Evolutionary conservation across 129 eudicot species (phyloP), one percentile per base, ranked within the genome.

Genomic region (Flaveria ramosissima): DNA sequence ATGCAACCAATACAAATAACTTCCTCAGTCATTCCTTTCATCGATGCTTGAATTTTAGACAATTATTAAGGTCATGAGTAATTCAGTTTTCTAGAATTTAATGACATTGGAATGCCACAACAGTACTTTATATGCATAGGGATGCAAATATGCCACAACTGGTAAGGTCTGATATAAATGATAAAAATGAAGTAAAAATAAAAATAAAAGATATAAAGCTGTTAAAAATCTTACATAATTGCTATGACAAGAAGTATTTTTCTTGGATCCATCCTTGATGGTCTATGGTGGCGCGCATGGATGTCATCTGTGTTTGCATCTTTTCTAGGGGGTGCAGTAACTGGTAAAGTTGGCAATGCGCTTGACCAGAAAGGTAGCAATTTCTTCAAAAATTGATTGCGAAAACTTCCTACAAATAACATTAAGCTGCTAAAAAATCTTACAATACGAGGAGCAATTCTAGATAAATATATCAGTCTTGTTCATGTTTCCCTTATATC

Each of bases 281-380:
- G 80, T 69, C 79, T 95, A 21, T 85, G 92, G 67, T 90, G 95
- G 73, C 90, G 85, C 7, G 68, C 43, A 66, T 92, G 97, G 70
- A 23, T 43, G 62, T 95, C 95, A 57, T 89, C 95, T 55, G 77
- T 84, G 83, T 92, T 87, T 62, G 76, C 80, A 63, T 90, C 98
- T 79, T 93, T 93, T 56, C 88, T 80, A 36, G 91, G 87, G 2
- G 97, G 99, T 30, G 96, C 92, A 50, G 89, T 95, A 45, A 95
- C 97, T 10, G 99, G 99, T 81, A 95, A 71, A 69, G 90, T 91
- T 56, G 99, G 99, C 59, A 95, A 86, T 50, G 97, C 81, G 79
- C 92, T 91, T 36, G 99, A 95, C 99, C 99, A 95, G 72, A 95
- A 95, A 41, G 99, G 99, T 36, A 91, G 84, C 85, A 95, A 59